Evolutionary conservation across 352 stramenopile species (phyloP).

Genomic region (Thalassiosira mediterranea): DNA sequence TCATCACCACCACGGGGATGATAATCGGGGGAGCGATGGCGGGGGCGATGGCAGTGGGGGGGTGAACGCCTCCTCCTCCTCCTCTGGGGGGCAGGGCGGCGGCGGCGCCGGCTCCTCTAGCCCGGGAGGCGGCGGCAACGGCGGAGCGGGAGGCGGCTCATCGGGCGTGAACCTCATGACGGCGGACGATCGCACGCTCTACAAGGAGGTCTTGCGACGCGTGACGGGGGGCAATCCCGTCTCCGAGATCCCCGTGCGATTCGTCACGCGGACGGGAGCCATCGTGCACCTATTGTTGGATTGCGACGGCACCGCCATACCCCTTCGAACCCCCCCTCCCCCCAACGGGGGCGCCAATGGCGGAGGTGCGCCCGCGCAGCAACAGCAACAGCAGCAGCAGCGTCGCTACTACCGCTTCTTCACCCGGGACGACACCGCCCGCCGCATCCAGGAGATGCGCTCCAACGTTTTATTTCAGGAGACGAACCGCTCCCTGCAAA

Average conservation of each 20-base stretch:
- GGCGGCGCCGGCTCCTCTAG: neutral
- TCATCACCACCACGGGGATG: neutral
- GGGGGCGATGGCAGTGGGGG: no score
- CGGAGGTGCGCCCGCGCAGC: neutral
- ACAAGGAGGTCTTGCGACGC: slow-evolving; percentile 60
- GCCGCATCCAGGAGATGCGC: slow-evolving; percentile 58
- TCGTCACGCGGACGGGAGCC: slow-evolving; percentile 51
- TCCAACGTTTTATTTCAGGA: slow-evolving; percentile 61
- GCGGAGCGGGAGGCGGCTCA: neutral
- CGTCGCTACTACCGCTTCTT: slow-evolving; percentile 57
- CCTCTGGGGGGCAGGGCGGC: neutral
- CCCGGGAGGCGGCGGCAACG: neutral
- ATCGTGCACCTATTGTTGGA: slow-evolving; percentile 65
- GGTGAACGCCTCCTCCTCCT: no score
- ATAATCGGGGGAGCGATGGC: no score
- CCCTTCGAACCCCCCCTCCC: slow-evolving; percentile 14
- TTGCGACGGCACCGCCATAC: slow-evolving; percentile 47
- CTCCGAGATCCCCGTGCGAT: slow-evolving; percentile 54
- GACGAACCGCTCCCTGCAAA: slow-evolving; percentile 54
- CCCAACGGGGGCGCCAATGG: slow-evolving; percentile 8
- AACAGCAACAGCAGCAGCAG: no score
- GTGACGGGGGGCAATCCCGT: slow-evolving; percentile 56
- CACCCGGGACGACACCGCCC: slow-evolving; percentile 65
- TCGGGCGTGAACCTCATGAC: slow-evolving; percentile 20
- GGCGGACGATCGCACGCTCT: slow-evolving; percentile 55